These are phyloP conservation scores for Sporisorium iseilematis-ciliati DNA, from an alignment of 1,284 basidiomycete genomes.

Conservation along the genomic window DNA sequence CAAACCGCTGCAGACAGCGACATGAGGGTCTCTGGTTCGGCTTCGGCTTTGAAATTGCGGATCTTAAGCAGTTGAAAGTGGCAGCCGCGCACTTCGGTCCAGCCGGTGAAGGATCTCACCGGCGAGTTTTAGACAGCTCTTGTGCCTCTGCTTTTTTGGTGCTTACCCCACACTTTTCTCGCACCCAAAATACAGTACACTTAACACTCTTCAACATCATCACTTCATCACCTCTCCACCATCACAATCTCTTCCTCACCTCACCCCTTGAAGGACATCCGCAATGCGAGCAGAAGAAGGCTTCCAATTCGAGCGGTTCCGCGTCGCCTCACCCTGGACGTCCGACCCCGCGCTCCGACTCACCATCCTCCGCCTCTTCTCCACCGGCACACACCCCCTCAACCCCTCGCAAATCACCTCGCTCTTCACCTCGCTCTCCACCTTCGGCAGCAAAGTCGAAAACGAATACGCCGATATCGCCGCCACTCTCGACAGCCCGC, in stretches of 20 bases:
- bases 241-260: not conserved
- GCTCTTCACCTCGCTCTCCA: constrained; percentile 28
- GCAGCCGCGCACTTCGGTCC: not conserved
- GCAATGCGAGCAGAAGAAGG: constrained; percentile 55
- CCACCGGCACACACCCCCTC: constrained; percentile 16
- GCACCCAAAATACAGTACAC: too few species aligned
- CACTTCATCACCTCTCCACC: not conserved
- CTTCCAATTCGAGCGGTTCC: constrained; percentile 49
- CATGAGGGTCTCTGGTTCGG: not conserved
- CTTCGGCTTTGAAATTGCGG: not conserved
- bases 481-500: constrained; percentile 35
- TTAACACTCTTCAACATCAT: too few species aligned
- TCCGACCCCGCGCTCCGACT: constrained; percentile 42
- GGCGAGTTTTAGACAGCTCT: not conserved
- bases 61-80: constrained; percentile 1
- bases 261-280: too few species aligned
- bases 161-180: not conserved
- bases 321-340: constrained; percentile 45
- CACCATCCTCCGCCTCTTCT: constrained; percentile 43
- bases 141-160: not conserved
- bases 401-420: constrained; percentile 10
- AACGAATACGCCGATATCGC: constrained; percentile 36
- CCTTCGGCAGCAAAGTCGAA: constrained; percentile 25
- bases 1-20: not conserved
- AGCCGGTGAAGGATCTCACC: not conserved